Conservation (phyloP, 371 early-diverging fungal species). For the Amoeboaphelidium protococcarum region DNA sequence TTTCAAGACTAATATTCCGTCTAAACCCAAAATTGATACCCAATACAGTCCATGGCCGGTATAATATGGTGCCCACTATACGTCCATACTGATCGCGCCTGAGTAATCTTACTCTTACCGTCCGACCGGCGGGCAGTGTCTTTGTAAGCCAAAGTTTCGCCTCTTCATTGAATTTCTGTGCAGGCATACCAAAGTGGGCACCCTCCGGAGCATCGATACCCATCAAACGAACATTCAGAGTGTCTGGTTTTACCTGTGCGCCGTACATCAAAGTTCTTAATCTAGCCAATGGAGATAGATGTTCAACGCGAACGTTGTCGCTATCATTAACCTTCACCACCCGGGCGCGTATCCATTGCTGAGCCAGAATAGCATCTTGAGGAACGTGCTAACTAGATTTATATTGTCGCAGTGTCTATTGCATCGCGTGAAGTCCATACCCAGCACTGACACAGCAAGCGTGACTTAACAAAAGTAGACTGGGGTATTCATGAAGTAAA, state of each 20-base stretch:
- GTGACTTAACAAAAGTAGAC: too few relatives aligned
- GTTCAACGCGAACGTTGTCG: background rate
- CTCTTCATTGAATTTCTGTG: conserved; percentile 6
- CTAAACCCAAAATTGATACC: background rate
- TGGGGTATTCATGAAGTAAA: too few relatives aligned
- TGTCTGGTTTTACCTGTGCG: too few relatives aligned
- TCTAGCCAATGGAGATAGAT: too few relatives aligned
- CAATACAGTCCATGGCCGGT: too few relatives aligned
- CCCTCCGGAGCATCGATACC: conserved; percentile 11
- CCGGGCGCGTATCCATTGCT: too few relatives aligned
- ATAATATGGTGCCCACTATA: conserved; percentile 4
- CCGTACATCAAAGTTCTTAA: too few relatives aligned
- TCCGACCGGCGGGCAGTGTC: background rate
- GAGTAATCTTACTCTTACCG: conserved; percentile 2
- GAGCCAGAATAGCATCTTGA: too few relatives aligned
- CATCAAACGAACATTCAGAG: conserved; percentile 3
- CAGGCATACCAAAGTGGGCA: conserved; percentile 5
- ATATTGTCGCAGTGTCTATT: too few relatives aligned
- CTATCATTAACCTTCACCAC: background rate
- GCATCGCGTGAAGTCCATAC: too few relatives aligned
- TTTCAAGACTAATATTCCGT: conserved; percentile 4
- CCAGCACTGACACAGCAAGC: too few relatives aligned
- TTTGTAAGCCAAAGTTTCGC: conserved; percentile 2
- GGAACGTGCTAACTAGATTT: too few relatives aligned
- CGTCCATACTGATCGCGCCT: conserved; percentile 5